Evolutionary conservation across 345 rosid species (phyloP), one percentile per base, ranked within the genome.

Genomic region (Clausena lansium): DNA sequence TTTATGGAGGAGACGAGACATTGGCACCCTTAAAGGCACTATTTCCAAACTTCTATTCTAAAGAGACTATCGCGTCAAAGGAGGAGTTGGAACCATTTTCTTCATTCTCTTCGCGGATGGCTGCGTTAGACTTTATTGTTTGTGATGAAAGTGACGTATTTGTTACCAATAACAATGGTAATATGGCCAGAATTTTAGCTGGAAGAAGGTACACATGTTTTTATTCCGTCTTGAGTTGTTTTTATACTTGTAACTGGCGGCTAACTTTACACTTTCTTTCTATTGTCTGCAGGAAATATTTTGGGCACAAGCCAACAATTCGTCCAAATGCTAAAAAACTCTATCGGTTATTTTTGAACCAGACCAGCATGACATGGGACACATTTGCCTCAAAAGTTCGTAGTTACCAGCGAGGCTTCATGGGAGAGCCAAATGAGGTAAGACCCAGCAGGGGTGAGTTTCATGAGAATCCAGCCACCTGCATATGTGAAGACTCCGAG

Each of bases 391-490:
- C 95, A 41, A 87, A 78, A 80, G 92, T 90, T 70, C 91, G 89
- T 66, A 86, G 86, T 61, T 89, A 81, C 47, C 99, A 96, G 82
- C 86, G 86, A 86, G 98, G 98, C 71, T 96, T 94, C 87, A 91
- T 96, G 98, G 98, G 99, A 75, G 93, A 87, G 81, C 99, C 99
- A 27, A 96, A 90, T 73, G 98, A 96, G 81, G 94, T 89, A 24
- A 88, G 95, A 87, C 88, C 95, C 0, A 98, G 99, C 68, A 90
- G 98, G 85, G 99, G 99, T 63, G 98, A 92, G 85, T 96, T 96
- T 85, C 98, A 94, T 74, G 99, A 96, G 91, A 96, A 96, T 77
- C 99, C 99, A 4, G 79, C 95, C 7, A 59, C 91, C 73, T 96
- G 99, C 88, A 89, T 96, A 76, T 96, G 99, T 64, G 93, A 90